Evolutionary conservation across 768 basidiomycete genomes (phyloP).

Genomic region (Pholiota conissans): DNA sequence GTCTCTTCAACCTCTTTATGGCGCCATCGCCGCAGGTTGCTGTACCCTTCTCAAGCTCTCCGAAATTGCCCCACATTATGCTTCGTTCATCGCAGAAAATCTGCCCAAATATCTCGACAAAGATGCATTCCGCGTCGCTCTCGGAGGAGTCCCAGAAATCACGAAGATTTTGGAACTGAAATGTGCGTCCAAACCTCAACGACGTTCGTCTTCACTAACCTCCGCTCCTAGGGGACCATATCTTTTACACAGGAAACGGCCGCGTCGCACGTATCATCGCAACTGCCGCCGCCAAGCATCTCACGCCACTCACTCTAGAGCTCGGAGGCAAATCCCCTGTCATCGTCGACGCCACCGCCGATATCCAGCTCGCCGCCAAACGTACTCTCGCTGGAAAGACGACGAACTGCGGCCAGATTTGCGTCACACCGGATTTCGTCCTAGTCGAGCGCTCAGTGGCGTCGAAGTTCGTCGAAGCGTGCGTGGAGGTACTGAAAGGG

Average conservation of each 20-base stretch:
- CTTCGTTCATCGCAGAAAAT: constrained; percentile 51
- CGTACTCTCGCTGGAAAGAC: constrained; percentile 69
- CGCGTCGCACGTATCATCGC: constrained; percentile 49
- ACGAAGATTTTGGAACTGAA: constrained; percentile 50
- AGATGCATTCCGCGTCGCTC: constrained; percentile 51
- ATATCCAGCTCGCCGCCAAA: constrained; percentile 53
- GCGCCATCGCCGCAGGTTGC: constrained; percentile 77
- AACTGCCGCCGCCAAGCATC: constrained; percentile 50
- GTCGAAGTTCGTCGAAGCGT: constrained; percentile 43
- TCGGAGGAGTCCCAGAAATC: constrained; percentile 59
- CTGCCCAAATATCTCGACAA: constrained; percentile 52
- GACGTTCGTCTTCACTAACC: not conserved
- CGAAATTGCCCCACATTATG: constrained; percentile 52
- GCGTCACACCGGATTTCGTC: constrained; percentile 56
- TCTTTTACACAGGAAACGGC: constrained; percentile 50
- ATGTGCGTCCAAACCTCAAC: constrained; percentile 29
- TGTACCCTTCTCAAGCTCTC: constrained; percentile 68
- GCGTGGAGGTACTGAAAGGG: constrained; percentile 40
- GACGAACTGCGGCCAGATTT: constrained; percentile 69
- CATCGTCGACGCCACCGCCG: constrained; percentile 32
- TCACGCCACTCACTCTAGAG: constrained; percentile 58
- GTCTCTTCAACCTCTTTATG: constrained; percentile 57
- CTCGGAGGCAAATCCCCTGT: constrained; percentile 54
- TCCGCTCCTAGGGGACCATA: constrained; percentile 28
- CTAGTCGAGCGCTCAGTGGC: constrained; percentile 40